Percentiles rank a stretch among this genome's conserved stretches.
These are phyloP conservation scores for Venturia pyrina DNA, from an alignment of 2,329 filamentous ascomycete species.

Conservation along the genomic window DNA sequence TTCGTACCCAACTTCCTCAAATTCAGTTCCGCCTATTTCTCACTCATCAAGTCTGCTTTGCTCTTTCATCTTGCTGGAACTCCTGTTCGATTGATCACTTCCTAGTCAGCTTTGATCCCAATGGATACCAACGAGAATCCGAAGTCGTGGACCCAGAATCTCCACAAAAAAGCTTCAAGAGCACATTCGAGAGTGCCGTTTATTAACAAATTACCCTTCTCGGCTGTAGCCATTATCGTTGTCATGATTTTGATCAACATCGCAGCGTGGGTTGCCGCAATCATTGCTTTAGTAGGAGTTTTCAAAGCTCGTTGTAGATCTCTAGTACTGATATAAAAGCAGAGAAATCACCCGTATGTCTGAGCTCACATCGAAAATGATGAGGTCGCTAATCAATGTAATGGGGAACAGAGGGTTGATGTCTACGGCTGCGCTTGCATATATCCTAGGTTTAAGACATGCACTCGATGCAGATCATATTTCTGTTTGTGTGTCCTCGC, in stretches of 20 bases:
- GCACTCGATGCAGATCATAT: constrained; percentile 97
- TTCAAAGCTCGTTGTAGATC: not conserved
- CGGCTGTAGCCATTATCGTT: constrained; percentile 47
- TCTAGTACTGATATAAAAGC: not conserved
- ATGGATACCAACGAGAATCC: not conserved
- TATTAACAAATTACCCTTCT: constrained; percentile 45
- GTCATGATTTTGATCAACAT: constrained; percentile 44
- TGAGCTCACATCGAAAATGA: not conserved
- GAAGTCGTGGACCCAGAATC: not conserved
- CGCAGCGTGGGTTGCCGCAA: constrained; percentile 48
- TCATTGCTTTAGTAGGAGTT: constrained; percentile 42
- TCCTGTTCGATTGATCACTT: not conserved
- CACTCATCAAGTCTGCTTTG: not conserved
- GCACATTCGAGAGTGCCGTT: constrained; percentile 34
- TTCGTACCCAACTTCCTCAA: constrained; percentile 6
- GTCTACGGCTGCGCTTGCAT: constrained; percentile 73
- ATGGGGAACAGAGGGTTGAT: constrained; percentile 46
- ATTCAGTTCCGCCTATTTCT: constrained; percentile 7
- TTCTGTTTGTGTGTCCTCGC: constrained; percentile 30
- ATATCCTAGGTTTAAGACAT: constrained; percentile 81
- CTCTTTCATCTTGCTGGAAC: too few relatives aligned
- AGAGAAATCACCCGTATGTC: not conserved
- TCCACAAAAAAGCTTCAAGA: constrained; percentile 9
- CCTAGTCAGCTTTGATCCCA: not conserved
- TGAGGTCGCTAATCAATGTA: not conserved